Conservation (phyloP, 345 rosid genomes). For the Melaleuca alternifolia region DNA sequence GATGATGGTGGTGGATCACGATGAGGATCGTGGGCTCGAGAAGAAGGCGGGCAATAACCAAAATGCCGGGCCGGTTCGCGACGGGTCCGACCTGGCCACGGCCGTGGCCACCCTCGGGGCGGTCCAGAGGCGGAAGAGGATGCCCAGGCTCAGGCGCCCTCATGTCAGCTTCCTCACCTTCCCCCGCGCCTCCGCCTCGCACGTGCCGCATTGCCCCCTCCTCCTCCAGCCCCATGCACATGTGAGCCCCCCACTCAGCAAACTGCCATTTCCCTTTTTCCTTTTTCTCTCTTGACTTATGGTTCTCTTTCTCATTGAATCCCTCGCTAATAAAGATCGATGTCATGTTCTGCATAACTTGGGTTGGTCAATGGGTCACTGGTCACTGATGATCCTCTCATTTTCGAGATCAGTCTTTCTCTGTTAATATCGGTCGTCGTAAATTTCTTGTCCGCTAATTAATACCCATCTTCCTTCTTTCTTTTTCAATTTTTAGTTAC, state of each 20-base stretch:
- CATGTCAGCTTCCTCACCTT: slow-evolving; percentile 35
- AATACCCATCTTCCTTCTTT: neutral
- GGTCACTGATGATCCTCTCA: neutral
- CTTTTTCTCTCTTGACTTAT: neutral
- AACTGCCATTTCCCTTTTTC: neutral
- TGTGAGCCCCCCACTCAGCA: slow-evolving; percentile 33
- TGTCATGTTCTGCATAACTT: neutral
- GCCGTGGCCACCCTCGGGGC: slow-evolving; percentile 35
- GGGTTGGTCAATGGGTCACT: neutral
- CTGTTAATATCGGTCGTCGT: neutral
- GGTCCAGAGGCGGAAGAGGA: slow-evolving; percentile 63
- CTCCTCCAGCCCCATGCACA: slow-evolving; percentile 38
- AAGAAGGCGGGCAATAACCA: neutral
- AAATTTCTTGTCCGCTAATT: neutral
- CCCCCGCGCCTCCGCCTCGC: slow-evolving; percentile 16
- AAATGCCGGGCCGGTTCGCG: slow-evolving; percentile 20
- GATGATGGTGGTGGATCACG: slow-evolving; percentile 20
- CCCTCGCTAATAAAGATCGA: neutral
- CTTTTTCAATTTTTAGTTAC: neutral
- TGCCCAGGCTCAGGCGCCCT: slow-evolving; percentile 79
- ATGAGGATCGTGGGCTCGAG: neutral
- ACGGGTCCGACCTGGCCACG: slow-evolving; percentile 28
- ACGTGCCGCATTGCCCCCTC: slow-evolving; percentile 30
- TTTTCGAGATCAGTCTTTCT: neutral
- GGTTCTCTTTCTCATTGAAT: neutral